Evolutionary conservation across 2,329 filamentous ascomycete genomes (phyloP), one percentile per base, ranked within the genome.

Genomic region (Neoscytalidium dimidiatum): DNA sequence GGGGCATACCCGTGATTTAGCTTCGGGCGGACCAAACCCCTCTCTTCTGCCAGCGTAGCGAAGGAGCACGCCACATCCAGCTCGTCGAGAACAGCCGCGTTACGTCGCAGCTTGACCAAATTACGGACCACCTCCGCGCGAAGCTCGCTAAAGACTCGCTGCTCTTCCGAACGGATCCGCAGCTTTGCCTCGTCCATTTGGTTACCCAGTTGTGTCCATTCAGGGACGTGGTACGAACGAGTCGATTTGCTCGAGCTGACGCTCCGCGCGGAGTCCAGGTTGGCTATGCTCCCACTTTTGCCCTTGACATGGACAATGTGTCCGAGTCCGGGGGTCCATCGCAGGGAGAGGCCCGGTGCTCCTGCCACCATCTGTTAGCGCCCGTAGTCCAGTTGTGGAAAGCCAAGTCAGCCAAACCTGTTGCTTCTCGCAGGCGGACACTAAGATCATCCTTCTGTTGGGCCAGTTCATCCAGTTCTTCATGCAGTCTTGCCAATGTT

Each of bases 221-320:
- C 88, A 0, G 90, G 84, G 4, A 92, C 82, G 73, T 97, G 90
- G 74, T 97, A 94, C 1, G 93, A 92, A 33, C 90, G 87, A 0
- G 95, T 97, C 11, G 88, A 90, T 70, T 92, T 95, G 70, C 90
- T 94, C 2, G 92, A 90, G 33, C 89, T 90, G 57, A 98, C 84
- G 62, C 83, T 86, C 74, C 80, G 73, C 13, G 83, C 67, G 9
- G 76, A 74, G 63, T 80, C 76, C 3, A 84, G 67, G 0, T 76
- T 74, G 26, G 76, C 68, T 44, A 81, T 77, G 65, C 81, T 77
- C 5, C 85, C 81, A 71, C 95, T 90, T 75, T 91, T 94, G 35
- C 92, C 92, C 77, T 90, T 95, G 71, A 98, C 86, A 74, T 98
- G 94, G 71, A 91, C 94, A 72, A 96, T 91, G 75, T 99, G 92